Percentiles rank a stretch among this genome's conserved stretches.
Conservation (phyloP, 148 eudicot genomes). For the Silene conica region DNA sequence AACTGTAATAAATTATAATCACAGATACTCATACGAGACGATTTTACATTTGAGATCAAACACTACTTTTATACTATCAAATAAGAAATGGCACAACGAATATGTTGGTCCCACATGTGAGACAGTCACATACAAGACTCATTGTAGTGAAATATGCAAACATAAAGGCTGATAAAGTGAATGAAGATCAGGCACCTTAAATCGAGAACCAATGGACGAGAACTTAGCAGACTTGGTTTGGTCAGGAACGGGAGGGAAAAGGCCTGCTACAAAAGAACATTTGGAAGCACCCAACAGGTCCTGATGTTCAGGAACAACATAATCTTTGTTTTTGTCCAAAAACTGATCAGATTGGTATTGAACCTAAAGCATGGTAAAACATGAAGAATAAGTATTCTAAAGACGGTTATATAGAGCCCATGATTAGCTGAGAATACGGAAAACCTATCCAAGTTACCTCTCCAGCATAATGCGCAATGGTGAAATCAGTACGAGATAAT, state of each 20-base stretch:
- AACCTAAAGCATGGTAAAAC: constrained; percentile 49
- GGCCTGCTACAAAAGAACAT: constrained; percentile 78
- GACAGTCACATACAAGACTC: neutral
- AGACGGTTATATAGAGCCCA: constrained; percentile 6
- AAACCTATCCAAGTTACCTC: constrained; percentile 49
- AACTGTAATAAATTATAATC: neutral
- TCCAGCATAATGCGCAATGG: constrained; percentile 95
- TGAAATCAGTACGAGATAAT: constrained; percentile 88
- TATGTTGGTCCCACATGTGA: neutral
- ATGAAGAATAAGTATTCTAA: constrained; percentile 14
- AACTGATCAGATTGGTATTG: constrained; percentile 88
- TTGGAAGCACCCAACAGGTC: constrained; percentile 85
- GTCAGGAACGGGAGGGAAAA: constrained; percentile 73
- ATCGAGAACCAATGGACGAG: constrained; percentile 87
- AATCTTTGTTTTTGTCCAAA: constrained; percentile 96
- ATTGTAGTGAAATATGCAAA: neutral
- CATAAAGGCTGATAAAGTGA: neutral
- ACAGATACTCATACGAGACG: neutral
- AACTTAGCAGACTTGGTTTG: constrained; percentile 90
- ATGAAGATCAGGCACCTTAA: constrained; percentile 50
- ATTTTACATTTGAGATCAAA: neutral
- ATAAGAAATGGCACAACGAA: too few species aligned
- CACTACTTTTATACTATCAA: too few species aligned
- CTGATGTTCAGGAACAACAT: constrained; percentile 96
- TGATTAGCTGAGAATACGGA: neutral